These are phyloP conservation scores for Paracoccidioides lutzii DNA, from an alignment of 2,329 filamentous ascomycete species.

Conservation along the genomic window DNA sequence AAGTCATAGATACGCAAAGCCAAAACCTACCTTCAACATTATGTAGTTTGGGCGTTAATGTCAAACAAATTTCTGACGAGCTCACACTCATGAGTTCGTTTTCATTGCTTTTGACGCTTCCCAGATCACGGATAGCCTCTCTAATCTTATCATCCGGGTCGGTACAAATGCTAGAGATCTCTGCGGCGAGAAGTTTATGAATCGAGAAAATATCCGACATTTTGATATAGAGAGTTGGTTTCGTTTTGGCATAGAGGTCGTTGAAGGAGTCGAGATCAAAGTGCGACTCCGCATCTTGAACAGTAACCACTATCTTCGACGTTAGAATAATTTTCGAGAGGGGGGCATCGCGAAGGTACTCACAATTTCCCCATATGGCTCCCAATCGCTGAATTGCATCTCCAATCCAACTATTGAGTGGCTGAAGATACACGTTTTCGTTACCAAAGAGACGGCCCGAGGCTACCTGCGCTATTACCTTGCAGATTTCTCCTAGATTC, in stretches of 20 bases:
- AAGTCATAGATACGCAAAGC: background rate
- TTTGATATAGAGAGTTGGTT: conserved; percentile 98
- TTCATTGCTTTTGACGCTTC: conserved; percentile 93
- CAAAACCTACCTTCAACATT: conserved; percentile 53
- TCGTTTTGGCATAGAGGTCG: conserved; percentile 89
- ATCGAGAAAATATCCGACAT: conserved; percentile 96
- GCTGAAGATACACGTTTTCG: conserved; percentile 91
- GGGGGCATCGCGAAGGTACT: conserved; percentile 18
- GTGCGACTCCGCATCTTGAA: conserved; percentile 74
- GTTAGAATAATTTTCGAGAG: conserved; percentile 21
- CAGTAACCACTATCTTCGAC: conserved; percentile 51
- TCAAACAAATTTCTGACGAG: conserved; percentile 80
- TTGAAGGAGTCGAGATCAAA: conserved; percentile 99
- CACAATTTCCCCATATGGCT: conserved; percentile 56
- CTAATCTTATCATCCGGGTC: conserved; percentile 74
- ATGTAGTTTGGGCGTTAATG: conserved; percentile 76
- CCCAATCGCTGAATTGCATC: conserved; percentile 72
- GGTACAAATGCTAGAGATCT: conserved; percentile 65
- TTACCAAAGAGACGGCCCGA: conserved; percentile 82
- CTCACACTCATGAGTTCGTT: conserved; percentile 80
- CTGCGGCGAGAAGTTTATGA: conserved; percentile 71
- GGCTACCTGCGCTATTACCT: conserved; percentile 79
- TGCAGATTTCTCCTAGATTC: conserved; percentile 79
- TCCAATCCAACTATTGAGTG: conserved; percentile 78
- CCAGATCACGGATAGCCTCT: conserved; percentile 84